Evolutionary conservation across 768 basidiomycete species (phyloP).

Genomic region (Pisolithus albus): DNA sequence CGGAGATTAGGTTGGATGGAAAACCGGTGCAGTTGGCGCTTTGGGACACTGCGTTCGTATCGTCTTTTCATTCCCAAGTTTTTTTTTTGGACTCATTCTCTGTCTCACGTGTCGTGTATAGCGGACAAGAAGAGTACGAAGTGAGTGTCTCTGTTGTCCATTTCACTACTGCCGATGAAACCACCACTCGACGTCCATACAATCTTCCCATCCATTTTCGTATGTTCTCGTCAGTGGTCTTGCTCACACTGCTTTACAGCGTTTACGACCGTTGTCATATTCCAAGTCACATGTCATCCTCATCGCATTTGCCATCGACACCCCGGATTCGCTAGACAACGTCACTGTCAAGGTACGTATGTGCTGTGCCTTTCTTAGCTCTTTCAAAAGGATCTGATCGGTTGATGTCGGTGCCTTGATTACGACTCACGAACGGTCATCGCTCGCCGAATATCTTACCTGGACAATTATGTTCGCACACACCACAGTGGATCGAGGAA

Average conservation of each 20-base stretch:
- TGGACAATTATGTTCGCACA: constrained; percentile 2
- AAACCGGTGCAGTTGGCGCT: constrained; percentile 95
- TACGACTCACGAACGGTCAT: background rate
- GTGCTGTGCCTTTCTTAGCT: background rate
- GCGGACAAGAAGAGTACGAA: constrained; percentile 99
- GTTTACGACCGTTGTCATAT: constrained; percentile 93
- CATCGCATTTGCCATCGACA: constrained; percentile 94
- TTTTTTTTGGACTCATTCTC: background rate
- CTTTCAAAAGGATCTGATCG: background rate
- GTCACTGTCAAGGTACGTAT: constrained; percentile 76
- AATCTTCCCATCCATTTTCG: no score
- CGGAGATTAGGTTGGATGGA: constrained; percentile 94
- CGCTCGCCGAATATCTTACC: constrained; percentile 7
- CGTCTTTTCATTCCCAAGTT: background rate
- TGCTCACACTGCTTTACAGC: constrained; percentile 34
- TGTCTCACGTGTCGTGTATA: constrained; percentile 26
- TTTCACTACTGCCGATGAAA: no score
- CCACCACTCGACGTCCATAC: no score
- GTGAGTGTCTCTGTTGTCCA: constrained; percentile 29
- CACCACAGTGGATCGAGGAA: constrained; percentile 90
- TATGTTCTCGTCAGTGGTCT: no score
- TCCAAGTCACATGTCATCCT: constrained; percentile 98
- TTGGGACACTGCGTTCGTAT: constrained; percentile 97
- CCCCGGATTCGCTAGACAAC: constrained; percentile 94
- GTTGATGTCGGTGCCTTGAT: background rate